Evolutionary conservation across 1,284 basidiomycete species (phyloP), one percentile per base, ranked within the genome.

Genomic region (Grifola frondosa): DNA sequence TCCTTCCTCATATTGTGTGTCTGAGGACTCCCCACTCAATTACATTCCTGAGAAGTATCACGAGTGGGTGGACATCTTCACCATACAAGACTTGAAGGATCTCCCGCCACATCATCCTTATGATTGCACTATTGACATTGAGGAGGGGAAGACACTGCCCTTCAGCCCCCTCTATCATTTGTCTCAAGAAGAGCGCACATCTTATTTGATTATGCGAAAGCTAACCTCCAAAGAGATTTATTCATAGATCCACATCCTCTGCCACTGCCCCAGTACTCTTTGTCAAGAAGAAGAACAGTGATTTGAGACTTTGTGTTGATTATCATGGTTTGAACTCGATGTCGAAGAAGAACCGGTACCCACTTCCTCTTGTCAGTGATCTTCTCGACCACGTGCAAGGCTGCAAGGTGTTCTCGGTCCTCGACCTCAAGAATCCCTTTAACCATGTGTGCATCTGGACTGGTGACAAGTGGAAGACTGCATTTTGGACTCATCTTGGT

Each of bases 221-320:
- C 64, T 15, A 65, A 70, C 37, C 61, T 74, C 37, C 37, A 49
- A 57, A 59, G 32, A 61, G 66, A 19, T 62, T 59, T 23, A 71
- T 71, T 42, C 50, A 59, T 0, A 48, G 45, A 16, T 72, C 68
- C 1, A 65, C 53, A 4, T 69, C 67, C 2, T 53, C 65, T 5
- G 59, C 60, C 13, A 65, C 53, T 0, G 50, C 73, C 0, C 70
- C 72, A 0, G 54, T 76, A 24, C 60, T 78, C 0, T 77, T 77
- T 44, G 62, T 71, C 23, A 58, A 60, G 29, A 74, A 75, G 54
- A 75, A 74, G 51, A 66, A 69, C 46, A 66, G 69, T n/a, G 40
- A 51, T 0, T 49, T 69, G 0, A 49, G 64, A 2, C 60, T 71
- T 1, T 69, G 67, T 41, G 60, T 73, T 3, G 69, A 78, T 44